These are phyloP conservation scores for Cylindrodendrum hubeiense DNA, from an alignment of 2,329 filamentous ascomycete species.

Conservation along the genomic window DNA sequence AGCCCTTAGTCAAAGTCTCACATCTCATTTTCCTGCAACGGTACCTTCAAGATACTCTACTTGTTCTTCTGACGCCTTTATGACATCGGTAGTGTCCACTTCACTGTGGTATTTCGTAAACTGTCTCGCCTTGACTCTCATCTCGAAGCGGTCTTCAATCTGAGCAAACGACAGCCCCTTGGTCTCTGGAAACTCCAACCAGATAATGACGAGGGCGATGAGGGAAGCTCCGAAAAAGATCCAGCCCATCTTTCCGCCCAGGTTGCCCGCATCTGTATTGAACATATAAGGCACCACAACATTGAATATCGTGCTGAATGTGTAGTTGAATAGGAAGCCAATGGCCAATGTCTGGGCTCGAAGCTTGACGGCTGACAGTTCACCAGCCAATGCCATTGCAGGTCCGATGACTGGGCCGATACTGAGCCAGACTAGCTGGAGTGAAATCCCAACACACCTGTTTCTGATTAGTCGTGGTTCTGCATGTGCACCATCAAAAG, in stretches of 20 bases:
- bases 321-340: background rate
- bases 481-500: background rate
- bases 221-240: conserved; percentile 5
- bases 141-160: conserved; percentile 15
- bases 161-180: conserved; percentile 22
- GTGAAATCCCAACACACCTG: conserved; percentile 1
- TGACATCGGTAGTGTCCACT: background rate
- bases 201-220: conserved; percentile 2
- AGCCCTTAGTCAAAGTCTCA: too few species aligned
- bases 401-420: conserved; percentile 1
- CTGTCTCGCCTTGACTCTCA: conserved; percentile 6
- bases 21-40: background rate
- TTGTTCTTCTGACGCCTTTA: conserved; percentile 1
- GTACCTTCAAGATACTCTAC: background rate
- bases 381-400: conserved; percentile 6
- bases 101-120: background rate
- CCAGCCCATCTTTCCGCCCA: conserved; percentile 10
- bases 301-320: conserved; percentile 4
- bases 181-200: conserved; percentile 30
- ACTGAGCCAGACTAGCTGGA: conserved; percentile 6
- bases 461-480: background rate
- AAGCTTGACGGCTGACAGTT: background rate
- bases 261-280: conserved; percentile 11
- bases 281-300: conserved; percentile 20
- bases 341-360: conserved; percentile 15